Evolutionary conservation across 2,329 filamentous ascomycete genomes (phyloP).

Genomic region (Cordyceps cicadae): DNA sequence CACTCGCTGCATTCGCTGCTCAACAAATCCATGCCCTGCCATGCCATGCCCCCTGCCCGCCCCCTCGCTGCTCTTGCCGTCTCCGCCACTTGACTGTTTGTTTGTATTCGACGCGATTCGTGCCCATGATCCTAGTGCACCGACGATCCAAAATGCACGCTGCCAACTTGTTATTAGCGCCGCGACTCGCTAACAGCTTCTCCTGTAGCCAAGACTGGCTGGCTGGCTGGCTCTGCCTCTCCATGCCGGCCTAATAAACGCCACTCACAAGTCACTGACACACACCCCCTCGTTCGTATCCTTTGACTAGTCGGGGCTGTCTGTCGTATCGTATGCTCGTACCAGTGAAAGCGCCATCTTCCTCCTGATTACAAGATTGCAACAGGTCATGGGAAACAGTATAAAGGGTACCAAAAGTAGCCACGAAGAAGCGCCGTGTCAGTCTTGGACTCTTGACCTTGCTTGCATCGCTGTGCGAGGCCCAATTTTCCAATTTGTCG

Average conservation of each 20-base stretch:
- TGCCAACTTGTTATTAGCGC: not conserved
- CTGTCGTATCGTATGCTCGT: constrained; percentile 4
- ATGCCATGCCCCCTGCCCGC: no score
- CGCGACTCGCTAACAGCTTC: not conserved
- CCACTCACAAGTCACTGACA: no score
- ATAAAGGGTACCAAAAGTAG: not conserved
- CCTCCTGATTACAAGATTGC: not conserved
- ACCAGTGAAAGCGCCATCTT: not conserved
- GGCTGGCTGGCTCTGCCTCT: not conserved
- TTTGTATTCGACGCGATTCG: not conserved
- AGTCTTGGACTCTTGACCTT: no score
- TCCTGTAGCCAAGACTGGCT: not conserved
- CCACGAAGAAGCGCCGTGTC: not conserved
- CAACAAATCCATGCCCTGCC: not conserved
- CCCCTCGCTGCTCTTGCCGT: not conserved
- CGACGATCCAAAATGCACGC: not conserved
- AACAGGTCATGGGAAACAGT: not conserved
- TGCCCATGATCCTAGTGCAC: not conserved
- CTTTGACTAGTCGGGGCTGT: not conserved
- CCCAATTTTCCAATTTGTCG: not conserved
- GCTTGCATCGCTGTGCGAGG: no score
- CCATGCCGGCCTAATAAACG: not conserved
- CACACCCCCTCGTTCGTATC: no score
- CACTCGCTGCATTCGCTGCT: not conserved
- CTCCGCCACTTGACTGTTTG: not conserved